Base-by-base conservation (phyloP, 2,329 filamentous ascomycete genomes). In the Penicillium sp. region DNA sequence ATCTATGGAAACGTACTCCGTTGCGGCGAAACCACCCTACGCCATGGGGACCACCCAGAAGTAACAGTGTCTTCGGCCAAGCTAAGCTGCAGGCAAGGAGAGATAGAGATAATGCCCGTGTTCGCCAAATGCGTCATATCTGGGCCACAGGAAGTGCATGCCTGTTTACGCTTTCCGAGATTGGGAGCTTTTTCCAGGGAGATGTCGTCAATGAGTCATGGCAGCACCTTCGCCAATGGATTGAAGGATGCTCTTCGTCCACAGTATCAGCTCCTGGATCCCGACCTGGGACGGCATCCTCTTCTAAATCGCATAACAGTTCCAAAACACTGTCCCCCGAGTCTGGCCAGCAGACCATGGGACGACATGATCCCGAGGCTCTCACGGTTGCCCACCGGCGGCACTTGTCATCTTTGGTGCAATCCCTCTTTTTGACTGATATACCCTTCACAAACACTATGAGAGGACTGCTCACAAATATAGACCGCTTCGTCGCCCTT, bases 141-240 rank as follows among this genome's bases (percentile, higher is more conserved):
- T 98, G 93, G 93, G 91, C 89, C 0, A 94, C 88, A 0, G 85
- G 86, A 58, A 89, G 87, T 62, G 87, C 89, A 2, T 85, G 88
- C 1, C 80, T 95, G 4, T 96, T 95, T 70, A 86, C 97, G 58
- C 75, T 97, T 3, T 88, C 87, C 0, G 90, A 96, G 65, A 84
- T 88, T 13, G 86, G 91, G 57, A 82, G 82, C 3, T 97, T 95
- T 61, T 82, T 97, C 39, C 91, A 96, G 66, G 88, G 87, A 1
- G 89, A 95, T 63, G 84, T 97, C 6, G 84, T 96, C 13, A 81
- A 83, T 52, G 83, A 83, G 29, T 83, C 88, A 1, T 96, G 89
- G 81, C 79, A 84, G 15, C 82, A 86, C 45, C 90, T 97, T 59
- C 80, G 85, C 46, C 67, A 69, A 13, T 96, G 90, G 88, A 74